Percentiles rank a stretch among this genome's conserved stretches.
Conservation (phyloP, 2,329 filamentous ascomycete species). For the Paecilomyces sp. region DNA sequence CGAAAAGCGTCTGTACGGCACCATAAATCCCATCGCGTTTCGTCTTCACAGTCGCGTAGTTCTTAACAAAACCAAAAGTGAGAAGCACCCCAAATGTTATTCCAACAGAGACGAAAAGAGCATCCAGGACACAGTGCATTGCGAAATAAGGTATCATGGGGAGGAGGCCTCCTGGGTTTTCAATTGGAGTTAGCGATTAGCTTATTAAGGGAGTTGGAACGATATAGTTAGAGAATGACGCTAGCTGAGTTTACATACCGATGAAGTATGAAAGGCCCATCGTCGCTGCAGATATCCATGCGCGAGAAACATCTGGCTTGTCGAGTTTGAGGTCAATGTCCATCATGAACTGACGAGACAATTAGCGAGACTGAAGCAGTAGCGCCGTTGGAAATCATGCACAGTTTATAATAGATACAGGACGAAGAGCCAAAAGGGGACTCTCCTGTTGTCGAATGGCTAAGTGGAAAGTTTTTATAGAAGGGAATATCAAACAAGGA, state of each 20-base stretch:
- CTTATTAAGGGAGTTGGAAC: no score
- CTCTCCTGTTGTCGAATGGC: no score
- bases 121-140: conserved; percentile 30
- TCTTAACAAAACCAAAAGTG: conserved; percentile 40
- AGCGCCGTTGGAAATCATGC: no score
- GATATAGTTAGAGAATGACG: no score
- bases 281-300: conserved; percentile 38
- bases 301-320: conserved; percentile 37
- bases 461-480: no score
- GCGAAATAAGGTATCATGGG: conserved; percentile 44
- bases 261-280: conserved; percentile 26
- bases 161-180: conserved; percentile 21
- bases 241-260: conserved; percentile 3
- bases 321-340: conserved; percentile 49
- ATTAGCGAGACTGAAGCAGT: not conserved
- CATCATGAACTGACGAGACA: conserved; percentile 46
- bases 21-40: conserved; percentile 14
- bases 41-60: conserved; percentile 19
- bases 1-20: conserved; percentile 25
- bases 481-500: no score
- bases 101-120: conserved; percentile 37
- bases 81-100: conserved; percentile 38
- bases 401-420: conserved; percentile 1
- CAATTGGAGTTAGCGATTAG: not conserved
- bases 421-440: no score